These are phyloP conservation scores for Phoma sp. DNA, from an alignment of 2,329 filamentous ascomycete species.

Conservation along the genomic window DNA sequence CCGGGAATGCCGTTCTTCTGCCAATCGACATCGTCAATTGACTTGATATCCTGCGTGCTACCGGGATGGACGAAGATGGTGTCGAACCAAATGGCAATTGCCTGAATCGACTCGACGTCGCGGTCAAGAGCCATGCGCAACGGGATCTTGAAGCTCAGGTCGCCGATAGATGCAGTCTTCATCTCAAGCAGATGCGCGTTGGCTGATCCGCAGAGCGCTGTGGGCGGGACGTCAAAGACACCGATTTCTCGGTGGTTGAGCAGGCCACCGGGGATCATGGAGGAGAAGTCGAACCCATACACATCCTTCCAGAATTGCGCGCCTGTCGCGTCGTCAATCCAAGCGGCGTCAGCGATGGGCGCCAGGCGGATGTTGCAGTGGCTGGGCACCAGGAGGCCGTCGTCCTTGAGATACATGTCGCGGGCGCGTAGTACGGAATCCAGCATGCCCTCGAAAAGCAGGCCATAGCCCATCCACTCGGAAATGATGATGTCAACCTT, in stretches of 20 bases:
- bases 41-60: slow-evolving; percentile 31
- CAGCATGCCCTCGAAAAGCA: slow-evolving; percentile 95
- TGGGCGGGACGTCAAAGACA: slow-evolving; percentile 39
- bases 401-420: slow-evolving; percentile 81
- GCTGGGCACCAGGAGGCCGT: slow-evolving; percentile 84
- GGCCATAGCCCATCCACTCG: slow-evolving; percentile 97
- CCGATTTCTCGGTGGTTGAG: slow-evolving; percentile 64
- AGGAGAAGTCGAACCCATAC: slow-evolving; percentile 92
- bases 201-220: slow-evolving; percentile 55
- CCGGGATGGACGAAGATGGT: slow-evolving; percentile 78
- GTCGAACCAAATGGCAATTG: slow-evolving; percentile 92
- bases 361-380: slow-evolving; percentile 84
- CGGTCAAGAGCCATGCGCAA: slow-evolving; percentile 68
- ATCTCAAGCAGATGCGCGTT: slow-evolving; percentile 79
- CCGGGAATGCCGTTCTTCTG: slow-evolving; percentile 59
- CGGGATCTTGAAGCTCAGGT: slow-evolving; percentile 75
- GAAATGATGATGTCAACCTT: slow-evolving; percentile 94
- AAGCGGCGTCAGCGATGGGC: slow-evolving; percentile 78
- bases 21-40: slow-evolving; percentile 68
- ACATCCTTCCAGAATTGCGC: slow-evolving; percentile 82
- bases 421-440: slow-evolving; percentile 88
- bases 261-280: slow-evolving; percentile 83
- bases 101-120: slow-evolving; percentile 75
- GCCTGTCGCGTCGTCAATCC: slow-evolving; percentile 74
- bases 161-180: slow-evolving; percentile 71